Evolutionary conservation across 2,329 filamentous ascomycete genomes (phyloP).

Genomic region (Claviceps sp.): DNA sequence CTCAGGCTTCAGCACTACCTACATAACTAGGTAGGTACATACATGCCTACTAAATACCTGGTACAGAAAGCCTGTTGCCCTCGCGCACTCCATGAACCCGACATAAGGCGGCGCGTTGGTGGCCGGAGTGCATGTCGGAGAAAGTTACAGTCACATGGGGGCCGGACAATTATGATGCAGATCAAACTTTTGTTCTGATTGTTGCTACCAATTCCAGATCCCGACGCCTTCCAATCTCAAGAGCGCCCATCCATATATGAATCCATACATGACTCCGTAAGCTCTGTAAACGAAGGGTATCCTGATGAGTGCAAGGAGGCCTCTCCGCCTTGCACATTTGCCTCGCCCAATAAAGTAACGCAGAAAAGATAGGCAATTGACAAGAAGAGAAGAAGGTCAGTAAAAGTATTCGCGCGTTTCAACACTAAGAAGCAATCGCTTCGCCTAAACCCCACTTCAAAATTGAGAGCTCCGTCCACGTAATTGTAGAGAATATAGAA

Average conservation of each 20-base stretch:
- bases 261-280: constrained; percentile 8
- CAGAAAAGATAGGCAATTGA: constrained; percentile 1
- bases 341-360: not conserved
- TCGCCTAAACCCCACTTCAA: not conserved
- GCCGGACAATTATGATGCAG: not conserved
- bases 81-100: no score
- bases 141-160: not conserved
- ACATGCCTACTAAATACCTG: no score
- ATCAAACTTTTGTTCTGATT: not conserved
- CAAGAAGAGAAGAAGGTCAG: not conserved
- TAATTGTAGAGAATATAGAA: not conserved
- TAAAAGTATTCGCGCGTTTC: constrained; percentile 5
- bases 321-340: constrained; percentile 9
- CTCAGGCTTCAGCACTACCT: no score
- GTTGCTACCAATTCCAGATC: constrained; percentile 12
- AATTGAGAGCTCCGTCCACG: not conserved
- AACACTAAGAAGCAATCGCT: not conserved
- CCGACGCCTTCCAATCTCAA: constrained; percentile 10
- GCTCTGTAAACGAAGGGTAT: constrained; percentile 20
- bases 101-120: not conserved
- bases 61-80: no score
- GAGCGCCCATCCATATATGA: not conserved
- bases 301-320: constrained; percentile 14
- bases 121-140: not conserved
- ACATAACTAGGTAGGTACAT: no score